phyloP scores from a whole-genome alignment of 148 eudicot genomes.

The Talinum fruticosum region DNA sequence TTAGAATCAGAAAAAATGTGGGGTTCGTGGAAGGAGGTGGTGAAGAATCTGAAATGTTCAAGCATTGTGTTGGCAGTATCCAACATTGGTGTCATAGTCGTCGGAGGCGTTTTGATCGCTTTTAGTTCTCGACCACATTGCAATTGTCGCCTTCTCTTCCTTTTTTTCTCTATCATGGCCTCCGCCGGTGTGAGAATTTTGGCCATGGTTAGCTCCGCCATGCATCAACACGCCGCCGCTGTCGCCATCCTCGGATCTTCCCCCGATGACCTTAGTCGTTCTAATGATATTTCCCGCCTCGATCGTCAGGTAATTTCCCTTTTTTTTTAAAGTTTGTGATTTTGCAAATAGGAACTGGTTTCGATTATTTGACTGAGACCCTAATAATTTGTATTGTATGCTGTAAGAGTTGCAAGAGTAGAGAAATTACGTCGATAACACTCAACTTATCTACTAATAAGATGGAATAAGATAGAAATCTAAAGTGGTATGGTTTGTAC shows the following conservation, averaged over 20 bases:
- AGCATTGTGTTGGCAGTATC: slow-evolving; percentile 37
- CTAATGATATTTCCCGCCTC: slow-evolving; percentile 36
- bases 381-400: not conserved
- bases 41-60: slow-evolving; percentile 48
- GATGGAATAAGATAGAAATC: too few species aligned
- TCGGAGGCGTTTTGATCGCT: slow-evolving; percentile 25
- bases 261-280: slow-evolving; percentile 5
- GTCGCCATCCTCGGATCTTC: slow-evolving; percentile 37
- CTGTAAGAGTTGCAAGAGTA: not conserved
- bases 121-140: slow-evolving; percentile 27
- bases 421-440: not conserved
- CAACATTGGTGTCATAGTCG: slow-evolving; percentile 31
- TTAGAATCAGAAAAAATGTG: not conserved
- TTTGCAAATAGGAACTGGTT: too few species aligned
- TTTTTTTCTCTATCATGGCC: slow-evolving; percentile 27
- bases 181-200: slow-evolving; percentile 34
- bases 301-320: slow-evolving; percentile 28
- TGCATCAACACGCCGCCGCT: slow-evolving; percentile 56
- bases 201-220: slow-evolving; percentile 47
- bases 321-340: too few species aligned
- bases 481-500: not conserved
- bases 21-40: slow-evolving; percentile 6
- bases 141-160: slow-evolving; percentile 19
- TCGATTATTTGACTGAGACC: not conserved
- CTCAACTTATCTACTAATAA: too few species aligned